Conservation (phyloP, 1,139 yeast genomes). For the Kazachstania sp. region DNA sequence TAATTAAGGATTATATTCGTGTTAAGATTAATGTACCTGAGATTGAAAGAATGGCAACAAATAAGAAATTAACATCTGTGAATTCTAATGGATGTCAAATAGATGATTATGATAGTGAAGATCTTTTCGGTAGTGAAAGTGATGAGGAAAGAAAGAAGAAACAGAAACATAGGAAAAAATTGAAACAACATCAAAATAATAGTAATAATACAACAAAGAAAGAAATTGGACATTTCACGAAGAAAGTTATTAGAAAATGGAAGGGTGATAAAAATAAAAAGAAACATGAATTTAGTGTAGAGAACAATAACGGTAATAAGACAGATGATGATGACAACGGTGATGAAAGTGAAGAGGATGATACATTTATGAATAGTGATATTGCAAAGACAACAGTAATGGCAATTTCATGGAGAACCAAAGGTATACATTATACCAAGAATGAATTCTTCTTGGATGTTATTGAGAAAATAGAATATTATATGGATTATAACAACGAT, state of each 20-base stretch:
- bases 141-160: constrained; percentile 7
- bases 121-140: constrained; percentile 8
- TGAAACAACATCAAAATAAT: constrained; percentile 2
- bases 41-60: constrained; percentile 8
- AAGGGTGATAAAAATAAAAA: constrained; percentile 5
- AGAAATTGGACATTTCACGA: constrained; percentile 5
- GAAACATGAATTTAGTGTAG: constrained; percentile 2
- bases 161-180: constrained; percentile 2
- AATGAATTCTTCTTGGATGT: constrained; percentile 75
- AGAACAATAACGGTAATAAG: constrained; percentile 14
- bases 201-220: constrained; percentile 3
- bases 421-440: constrained; percentile 67
- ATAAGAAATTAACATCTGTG: constrained; percentile 7
- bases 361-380: constrained; percentile 46
- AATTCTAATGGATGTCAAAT: neutral
- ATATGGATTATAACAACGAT: constrained; percentile 48
- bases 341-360: constrained; percentile 16
- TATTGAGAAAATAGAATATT: constrained; percentile 54
- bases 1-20: constrained; percentile 60
- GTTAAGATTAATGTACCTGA: constrained; percentile 26
- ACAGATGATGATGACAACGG: constrained; percentile 15
- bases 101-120: constrained; percentile 16
- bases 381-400: constrained; percentile 65
- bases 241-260: constrained; percentile 8
- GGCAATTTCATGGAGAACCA: constrained; percentile 73